Conservation (phyloP, 1,139 yeast species). For the Hansenula lynferdii region DNA sequence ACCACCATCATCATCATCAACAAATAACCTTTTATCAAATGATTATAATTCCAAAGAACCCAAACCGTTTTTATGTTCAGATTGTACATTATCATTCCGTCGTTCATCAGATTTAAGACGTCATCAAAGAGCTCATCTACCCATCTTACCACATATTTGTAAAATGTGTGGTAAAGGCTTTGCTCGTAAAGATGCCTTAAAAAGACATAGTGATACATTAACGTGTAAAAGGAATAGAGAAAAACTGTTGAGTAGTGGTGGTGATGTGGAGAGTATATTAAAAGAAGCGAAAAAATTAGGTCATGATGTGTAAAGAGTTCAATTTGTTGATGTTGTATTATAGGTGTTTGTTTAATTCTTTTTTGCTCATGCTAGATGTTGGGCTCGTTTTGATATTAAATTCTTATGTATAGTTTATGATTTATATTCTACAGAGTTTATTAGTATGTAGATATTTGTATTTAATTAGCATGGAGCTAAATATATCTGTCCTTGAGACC, state of each 20-base stretch:
- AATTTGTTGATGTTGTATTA: constrained; percentile 4
- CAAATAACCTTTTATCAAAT: too few species aligned
- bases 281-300: constrained; percentile 1
- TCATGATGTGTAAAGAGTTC: background rate
- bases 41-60: constrained; percentile 10
- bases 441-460: too few species aligned
- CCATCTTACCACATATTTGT: constrained; percentile 57
- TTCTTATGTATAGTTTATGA: too few species aligned
- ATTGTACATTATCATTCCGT: constrained; percentile 53
- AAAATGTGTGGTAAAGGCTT: constrained; percentile 74
- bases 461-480: too few species aligned
- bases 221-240: constrained; percentile 70
- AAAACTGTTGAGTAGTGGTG: constrained; percentile 30
- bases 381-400: too few species aligned
- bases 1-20: constrained; percentile 1
- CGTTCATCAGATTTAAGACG: constrained; percentile 62
- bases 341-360: constrained; percentile 9
- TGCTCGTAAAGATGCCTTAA: constrained; percentile 77
- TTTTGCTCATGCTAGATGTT: constrained; percentile 2
- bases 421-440: too few species aligned
- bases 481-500: too few species aligned
- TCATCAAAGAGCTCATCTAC: constrained; percentile 56
- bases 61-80: constrained; percentile 23
- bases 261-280: constrained; percentile 18
- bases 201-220: constrained; percentile 65